Percentiles rank a stretch among this genome's conserved stretches.
Evolutionary conservation across 768 basidiomycete species (phyloP).

Genomic region (Pleurotus eryngii): DNA sequence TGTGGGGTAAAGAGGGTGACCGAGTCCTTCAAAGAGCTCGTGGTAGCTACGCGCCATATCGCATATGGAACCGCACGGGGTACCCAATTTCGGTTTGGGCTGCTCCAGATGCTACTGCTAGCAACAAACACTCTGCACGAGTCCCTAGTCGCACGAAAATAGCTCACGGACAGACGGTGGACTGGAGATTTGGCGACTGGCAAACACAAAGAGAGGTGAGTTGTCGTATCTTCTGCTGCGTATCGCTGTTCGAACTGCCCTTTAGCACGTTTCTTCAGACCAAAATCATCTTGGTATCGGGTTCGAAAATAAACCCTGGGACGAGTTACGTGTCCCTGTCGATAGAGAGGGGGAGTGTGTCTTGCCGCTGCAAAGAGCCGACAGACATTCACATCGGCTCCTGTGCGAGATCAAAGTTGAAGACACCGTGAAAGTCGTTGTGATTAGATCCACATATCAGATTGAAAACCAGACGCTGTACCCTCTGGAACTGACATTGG

Average conservation of each 20-base stretch:
- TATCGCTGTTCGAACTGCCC: neutral
- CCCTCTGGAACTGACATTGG: conserved; percentile 86
- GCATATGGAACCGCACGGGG: conserved; percentile 88
- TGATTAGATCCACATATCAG: conserved; percentile 88
- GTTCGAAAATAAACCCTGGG: conserved; percentile 85
- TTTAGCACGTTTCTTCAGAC: conserved; percentile 61
- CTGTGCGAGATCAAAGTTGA: conserved; percentile 88
- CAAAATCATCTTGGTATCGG: conserved; percentile 88
- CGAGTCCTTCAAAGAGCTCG: conserved; percentile 71
- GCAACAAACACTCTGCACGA: conserved; percentile 43
- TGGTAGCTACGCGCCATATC: conserved; percentile 91
- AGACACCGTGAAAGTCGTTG: conserved; percentile 92
- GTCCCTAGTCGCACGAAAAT: conserved; percentile 45
- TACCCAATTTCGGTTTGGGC: conserved; percentile 84
- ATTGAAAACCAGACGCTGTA: conserved; percentile 90
- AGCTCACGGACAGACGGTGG: conserved; percentile 69
- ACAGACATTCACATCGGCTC: conserved; percentile 75
- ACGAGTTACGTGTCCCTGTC: conserved; percentile 85
- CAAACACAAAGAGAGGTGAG: conserved; percentile 87
- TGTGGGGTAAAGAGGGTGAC: conserved; percentile 74
- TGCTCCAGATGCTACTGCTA: conserved; percentile 58
- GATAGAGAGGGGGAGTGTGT: conserved; percentile 91
- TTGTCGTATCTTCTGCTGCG: neutral
- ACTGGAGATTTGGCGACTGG: conserved; percentile 99
- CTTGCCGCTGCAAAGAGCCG: conserved; percentile 72